These are phyloP conservation scores for Cystobasidium ongulense DNA, from an alignment of 768 basidiomycete species.

Conservation along the genomic window DNA sequence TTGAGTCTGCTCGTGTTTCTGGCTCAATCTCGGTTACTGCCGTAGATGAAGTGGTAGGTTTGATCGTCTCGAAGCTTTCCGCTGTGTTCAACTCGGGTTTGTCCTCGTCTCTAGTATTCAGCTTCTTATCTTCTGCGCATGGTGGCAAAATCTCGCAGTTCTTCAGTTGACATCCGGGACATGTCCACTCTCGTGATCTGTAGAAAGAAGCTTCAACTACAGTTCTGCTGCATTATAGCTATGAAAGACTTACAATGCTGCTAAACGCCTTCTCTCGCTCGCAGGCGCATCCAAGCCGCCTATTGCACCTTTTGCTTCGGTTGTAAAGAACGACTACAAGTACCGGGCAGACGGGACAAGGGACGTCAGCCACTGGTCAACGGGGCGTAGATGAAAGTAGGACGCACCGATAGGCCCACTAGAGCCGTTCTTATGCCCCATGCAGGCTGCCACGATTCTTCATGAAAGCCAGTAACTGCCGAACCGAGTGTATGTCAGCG, in stretches of 20 bases:
- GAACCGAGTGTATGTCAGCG: neutral
- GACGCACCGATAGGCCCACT: conserved; percentile 40
- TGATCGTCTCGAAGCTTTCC: neutral
- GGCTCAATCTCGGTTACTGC: neutral
- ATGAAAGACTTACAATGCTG: conserved; percentile 26
- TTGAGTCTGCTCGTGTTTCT: too few relatives aligned
- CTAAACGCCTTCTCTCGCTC: conserved; percentile 44
- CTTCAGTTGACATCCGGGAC: conserved; percentile 11
- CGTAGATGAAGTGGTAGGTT: neutral
- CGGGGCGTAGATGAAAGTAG: neutral
- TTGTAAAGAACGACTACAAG: conserved; percentile 44
- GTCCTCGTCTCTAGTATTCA: too few relatives aligned
- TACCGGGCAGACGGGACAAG: neutral
- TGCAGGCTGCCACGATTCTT: conserved; percentile 94
- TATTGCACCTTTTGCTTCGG: conserved; percentile 43
- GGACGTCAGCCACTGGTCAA: neutral
- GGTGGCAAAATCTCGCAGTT: conserved; percentile 10
- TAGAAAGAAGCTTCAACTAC: neutral
- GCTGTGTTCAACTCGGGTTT: neutral
- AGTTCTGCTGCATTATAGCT: neutral
- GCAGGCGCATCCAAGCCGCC: conserved; percentile 43
- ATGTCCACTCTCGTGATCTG: conserved; percentile 21
- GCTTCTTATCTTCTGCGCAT: neutral
- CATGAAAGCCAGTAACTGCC: conserved; percentile 75
- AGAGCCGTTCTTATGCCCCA: conserved; percentile 86